Conservation (phyloP, 2,329 filamentous ascomycete species). For the Diaporthe batatas region DNA sequence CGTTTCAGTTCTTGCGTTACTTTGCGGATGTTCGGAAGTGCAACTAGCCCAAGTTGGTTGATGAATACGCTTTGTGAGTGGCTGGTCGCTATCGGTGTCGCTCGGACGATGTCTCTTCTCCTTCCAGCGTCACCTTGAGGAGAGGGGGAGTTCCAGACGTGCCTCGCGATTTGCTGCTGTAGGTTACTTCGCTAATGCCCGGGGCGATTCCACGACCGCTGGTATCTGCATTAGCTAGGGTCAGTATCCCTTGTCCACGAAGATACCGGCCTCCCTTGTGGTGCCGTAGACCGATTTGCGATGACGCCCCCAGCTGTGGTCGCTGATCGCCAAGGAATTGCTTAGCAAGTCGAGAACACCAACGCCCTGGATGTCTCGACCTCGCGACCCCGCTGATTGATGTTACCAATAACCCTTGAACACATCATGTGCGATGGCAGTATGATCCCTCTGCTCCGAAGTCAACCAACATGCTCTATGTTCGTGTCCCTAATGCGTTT, state of each 20-base stretch:
- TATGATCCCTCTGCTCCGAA: neutral
- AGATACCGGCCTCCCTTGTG: neutral
- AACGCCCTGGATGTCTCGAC: neutral
- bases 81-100: neutral
- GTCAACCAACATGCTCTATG: constrained; percentile 7
- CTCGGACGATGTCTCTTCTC: neutral
- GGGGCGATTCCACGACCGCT: neutral
- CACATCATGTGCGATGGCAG: neutral
- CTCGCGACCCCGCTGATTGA: no score
- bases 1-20: neutral
- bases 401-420: neutral
- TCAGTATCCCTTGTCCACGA: neutral
- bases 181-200: neutral
- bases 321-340: neutral
- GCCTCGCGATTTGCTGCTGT: neutral
- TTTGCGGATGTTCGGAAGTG: neutral
- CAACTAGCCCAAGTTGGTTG: neutral
- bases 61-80: neutral
- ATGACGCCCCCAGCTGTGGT: neutral
- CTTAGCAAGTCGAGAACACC: neutral
- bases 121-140: neutral
- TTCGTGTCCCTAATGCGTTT: neutral
- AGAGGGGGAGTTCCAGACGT: neutral
- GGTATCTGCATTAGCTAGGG: neutral
- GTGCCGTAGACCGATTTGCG: neutral